Conservation (phyloP, 2,329 filamentous ascomycete species). For the Apiospora phragmitis region DNA sequence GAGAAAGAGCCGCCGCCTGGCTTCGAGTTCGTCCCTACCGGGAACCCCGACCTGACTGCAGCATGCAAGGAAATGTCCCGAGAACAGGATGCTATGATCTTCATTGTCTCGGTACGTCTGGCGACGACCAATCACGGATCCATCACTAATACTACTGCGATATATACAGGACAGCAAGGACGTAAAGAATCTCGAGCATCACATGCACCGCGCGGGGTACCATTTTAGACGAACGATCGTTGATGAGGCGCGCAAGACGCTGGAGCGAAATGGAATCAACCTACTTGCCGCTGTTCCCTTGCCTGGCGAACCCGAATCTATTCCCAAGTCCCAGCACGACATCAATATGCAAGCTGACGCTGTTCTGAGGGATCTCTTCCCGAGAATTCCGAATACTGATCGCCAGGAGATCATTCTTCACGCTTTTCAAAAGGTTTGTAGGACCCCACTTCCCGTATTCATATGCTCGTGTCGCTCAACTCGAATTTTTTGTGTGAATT, state of each 20-base stretch:
- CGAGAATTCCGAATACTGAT: constrained; percentile 65
- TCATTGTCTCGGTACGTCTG: constrained; percentile 62
- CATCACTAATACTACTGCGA: neutral
- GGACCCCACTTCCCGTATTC: neutral
- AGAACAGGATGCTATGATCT: constrained; percentile 62
- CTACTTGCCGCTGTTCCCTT: constrained; percentile 25
- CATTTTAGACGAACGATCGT: constrained; percentile 61
- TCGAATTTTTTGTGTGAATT: constrained; percentile 8
- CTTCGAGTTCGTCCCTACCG: constrained; percentile 63
- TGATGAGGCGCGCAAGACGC: constrained; percentile 47
- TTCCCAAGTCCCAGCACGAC: constrained; percentile 58
- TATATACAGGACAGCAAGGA: constrained; percentile 33
- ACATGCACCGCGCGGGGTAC: constrained; percentile 61
- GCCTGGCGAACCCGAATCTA: constrained; percentile 51
- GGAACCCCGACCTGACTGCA: constrained; percentile 60
- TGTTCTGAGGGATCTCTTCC: constrained; percentile 64
- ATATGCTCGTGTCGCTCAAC: neutral
- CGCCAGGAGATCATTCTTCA: constrained; percentile 62
- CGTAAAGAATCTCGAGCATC: constrained; percentile 43
- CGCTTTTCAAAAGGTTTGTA: constrained; percentile 62
- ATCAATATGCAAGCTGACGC: constrained; percentile 64
- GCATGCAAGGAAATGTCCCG: constrained; percentile 66
- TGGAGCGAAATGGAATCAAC: constrained; percentile 25
- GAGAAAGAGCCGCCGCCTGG: constrained; percentile 55
- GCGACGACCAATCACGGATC: neutral